A percentile compares a stretch with the other conserved stretches of the same genome.
Conservation (phyloP, 169 alveolate species). For the Plasmodium chabaudi region DNA sequence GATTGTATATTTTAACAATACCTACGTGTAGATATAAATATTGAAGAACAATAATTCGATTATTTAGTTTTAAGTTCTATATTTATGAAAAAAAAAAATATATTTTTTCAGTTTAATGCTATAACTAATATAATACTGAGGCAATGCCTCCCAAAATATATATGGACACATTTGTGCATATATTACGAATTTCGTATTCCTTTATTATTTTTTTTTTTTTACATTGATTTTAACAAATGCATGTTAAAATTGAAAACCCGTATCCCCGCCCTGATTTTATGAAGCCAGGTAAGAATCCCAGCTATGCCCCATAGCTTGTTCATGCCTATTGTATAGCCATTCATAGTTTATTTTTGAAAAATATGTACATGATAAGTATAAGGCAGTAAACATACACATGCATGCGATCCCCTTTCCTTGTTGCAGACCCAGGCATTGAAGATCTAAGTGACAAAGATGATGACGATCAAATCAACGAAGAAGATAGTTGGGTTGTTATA, state of each 20-base stretch:
- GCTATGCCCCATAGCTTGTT: not conserved
- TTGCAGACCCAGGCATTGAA: slow-evolving; percentile 2
- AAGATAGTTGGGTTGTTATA: slow-evolving; percentile 73
- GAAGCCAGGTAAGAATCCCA: slow-evolving; percentile 20
- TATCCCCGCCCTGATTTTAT: slow-evolving; percentile 21
- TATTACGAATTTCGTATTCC: not conserved
- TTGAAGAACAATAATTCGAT: not conserved
- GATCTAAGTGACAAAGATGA: not conserved
- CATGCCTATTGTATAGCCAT: not conserved
- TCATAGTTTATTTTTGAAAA: not conserved
- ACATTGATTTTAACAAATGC: slow-evolving; percentile 9
- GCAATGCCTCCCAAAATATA: slow-evolving; percentile 1
- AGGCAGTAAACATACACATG: not conserved
- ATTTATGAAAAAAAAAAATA: not conserved
- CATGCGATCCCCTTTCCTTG: not conserved
- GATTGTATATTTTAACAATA: not conserved
- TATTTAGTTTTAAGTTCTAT: not conserved
- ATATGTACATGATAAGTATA: not conserved
- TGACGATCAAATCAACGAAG: slow-evolving; percentile 50
- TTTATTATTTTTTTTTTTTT: slow-evolving; percentile 6
- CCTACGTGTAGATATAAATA: not conserved
- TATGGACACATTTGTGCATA: not conserved
- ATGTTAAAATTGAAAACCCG: slow-evolving; percentile 41
- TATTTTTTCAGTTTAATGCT: too few relatives aligned
- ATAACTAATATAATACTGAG: too few relatives aligned